Base-by-base conservation (phyloP, 2,329 filamentous ascomycete species). In the Xylaria arbuscula region DNA sequence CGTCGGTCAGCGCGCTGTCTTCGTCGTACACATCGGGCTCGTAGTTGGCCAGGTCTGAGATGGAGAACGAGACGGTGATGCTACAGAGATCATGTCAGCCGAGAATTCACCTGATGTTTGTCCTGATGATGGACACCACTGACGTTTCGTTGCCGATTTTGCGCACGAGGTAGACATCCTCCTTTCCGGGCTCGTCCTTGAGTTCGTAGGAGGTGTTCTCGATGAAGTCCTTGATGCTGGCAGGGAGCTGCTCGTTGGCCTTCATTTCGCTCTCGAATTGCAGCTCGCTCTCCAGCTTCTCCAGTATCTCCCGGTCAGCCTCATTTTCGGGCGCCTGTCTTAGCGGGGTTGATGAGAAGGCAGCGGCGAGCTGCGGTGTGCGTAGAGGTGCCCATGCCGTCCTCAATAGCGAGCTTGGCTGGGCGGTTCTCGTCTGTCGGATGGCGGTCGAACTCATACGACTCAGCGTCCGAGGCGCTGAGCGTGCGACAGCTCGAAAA, bases 141-240 rank as follows among this genome's bases (percentile, higher is more conserved):
- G 82, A 96, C 93, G 91, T 93, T 85, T 99, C 96, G 71, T 97
- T 90, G 76, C 92, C 92, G 77, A 93, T 95, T 72, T 88, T 91
- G 77, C 94, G 92, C 69, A 89, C 92, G 73, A 99, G 87, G 77
- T 92, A 86, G 74, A 99, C 92, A 75, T 97, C 93, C 83, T 98
- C 93, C 81, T 93, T 88, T 70, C 96, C 96, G 34, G 91, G 86
- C 38, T 86, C 89, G 81, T 99, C 96, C 77, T 93, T 85, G 70
- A 96, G 87, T 86, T 95, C 86, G 81, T 94, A 99, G 48, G 91
- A 88, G 78, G 91, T 90, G 83, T 93, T 95, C 78, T 95, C 90
- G 56, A 98, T 83, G 82, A 97, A 98, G 80, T 96, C 93, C 83
- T 93, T 91, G 80, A 98, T 88, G 80, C 90, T 92, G 71, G 89